Percentiles rank a stretch among this genome's conserved stretches.
Evolutionary conservation across 306 rosid genomes (phyloP).

Genomic region (Morella rubra): DNA sequence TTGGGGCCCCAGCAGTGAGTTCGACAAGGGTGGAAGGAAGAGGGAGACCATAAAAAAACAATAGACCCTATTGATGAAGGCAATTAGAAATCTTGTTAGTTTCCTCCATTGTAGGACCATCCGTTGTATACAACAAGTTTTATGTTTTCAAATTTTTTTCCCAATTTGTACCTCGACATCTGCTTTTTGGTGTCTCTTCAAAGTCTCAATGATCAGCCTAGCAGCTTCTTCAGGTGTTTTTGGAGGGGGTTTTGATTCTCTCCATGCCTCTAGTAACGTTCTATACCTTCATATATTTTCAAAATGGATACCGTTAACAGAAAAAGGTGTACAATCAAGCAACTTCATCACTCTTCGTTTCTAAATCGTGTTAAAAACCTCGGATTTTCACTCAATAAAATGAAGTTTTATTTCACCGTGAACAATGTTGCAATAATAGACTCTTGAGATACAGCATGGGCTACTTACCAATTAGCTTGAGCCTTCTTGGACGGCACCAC

Average conservation of each 20-base stretch:
- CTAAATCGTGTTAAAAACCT: not conserved
- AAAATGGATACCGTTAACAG: not conserved
- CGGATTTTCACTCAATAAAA: not conserved
- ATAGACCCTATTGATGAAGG: constrained; percentile 49
- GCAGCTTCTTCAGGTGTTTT: constrained; percentile 76
- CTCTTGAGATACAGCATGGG: not conserved
- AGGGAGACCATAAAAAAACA: constrained; percentile 66
- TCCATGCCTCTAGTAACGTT: constrained; percentile 83
- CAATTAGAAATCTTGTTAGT: not conserved
- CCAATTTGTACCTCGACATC: constrained; percentile 78
- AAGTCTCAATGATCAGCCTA: constrained; percentile 63
- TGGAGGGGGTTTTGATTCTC: constrained; percentile 70
- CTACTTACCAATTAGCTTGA: constrained; percentile 78
- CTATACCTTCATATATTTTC: constrained; percentile 60
- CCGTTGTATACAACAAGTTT: not conserved
- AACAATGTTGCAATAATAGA: not conserved
- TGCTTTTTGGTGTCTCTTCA: constrained; percentile 64
- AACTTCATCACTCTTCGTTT: not conserved
- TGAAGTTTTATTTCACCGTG: not conserved
- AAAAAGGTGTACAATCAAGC: not conserved
- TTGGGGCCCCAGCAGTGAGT: constrained; percentile 38
- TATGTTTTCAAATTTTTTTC: not conserved
- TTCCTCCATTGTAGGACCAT: not conserved
- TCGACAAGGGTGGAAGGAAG: constrained; percentile 49
- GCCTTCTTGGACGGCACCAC: constrained; percentile 87